Base-by-base conservation (phyloP, 2,329 filamentous ascomycete genomes). In the Ophiocordyceps camponoti-saundersi region DNA sequence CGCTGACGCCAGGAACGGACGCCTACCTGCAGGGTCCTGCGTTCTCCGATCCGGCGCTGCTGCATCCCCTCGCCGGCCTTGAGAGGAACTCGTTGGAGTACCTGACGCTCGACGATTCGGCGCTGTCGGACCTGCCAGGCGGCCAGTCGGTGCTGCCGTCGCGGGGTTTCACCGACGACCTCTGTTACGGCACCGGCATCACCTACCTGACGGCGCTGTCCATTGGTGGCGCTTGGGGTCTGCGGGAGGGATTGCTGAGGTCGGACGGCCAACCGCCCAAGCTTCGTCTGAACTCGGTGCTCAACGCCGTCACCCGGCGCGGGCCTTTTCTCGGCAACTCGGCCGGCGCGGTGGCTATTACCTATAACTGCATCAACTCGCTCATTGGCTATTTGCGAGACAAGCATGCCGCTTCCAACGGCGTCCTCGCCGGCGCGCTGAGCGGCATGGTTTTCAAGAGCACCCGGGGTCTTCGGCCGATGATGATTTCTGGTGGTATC, bases 361-460 rank as follows among this genome's bases (percentile, higher is more conserved):
- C 88, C 46, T 98, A 98, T 69, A 98, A 96, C 67, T 85, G 85
- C 47, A 73, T 92, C 64, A 95, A 94, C 69, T 92, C 85, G 30
- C 78, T 78, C 48, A 79, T 94, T 51, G 88, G 87, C 39, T 80
- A 84, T 57, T 63, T 80, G 52, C 74, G 89, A 50, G 87, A 87
- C 52, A 86, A 87, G 68, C 88, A 95, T 56, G 93, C 98, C 63
- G 77, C 87, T 3, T 77, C 82, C 49, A 98, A 98, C 70, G 92
- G 87, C 52, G 77, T 98, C 47, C 66, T 77, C 20, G 90, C 92
- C 6, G 92, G 93, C 53, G 83, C 74, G 1, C 63, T 98, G 55
- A 94, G 88, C 59, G 92, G 92, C 49, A 89, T 90, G 75, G 63
- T 98, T 15, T 98, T 98, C 70, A 96, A 95, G 75, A 94, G 89